Evolutionary conservation across 345 rosid genomes (phyloP), one percentile per base, ranked within the genome.

Genomic region (Acer campestre): DNA sequence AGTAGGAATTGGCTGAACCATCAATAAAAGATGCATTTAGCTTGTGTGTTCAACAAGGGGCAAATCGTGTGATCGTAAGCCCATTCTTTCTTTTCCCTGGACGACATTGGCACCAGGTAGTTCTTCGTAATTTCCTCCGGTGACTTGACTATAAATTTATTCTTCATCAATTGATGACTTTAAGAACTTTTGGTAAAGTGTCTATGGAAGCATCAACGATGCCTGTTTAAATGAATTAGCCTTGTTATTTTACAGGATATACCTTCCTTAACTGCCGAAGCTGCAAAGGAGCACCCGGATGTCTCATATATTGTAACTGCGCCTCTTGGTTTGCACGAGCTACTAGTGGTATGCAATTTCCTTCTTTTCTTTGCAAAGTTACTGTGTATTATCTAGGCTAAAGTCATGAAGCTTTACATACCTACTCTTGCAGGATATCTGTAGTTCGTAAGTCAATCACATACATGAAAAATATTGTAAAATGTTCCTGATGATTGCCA

Each of bases 31-130:
- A 89, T 82, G 98, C 98, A 46, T 94, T 90, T 73, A 80, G 82
- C 81, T 84, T 75, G 44, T 96, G 99, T 74, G 90, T 96, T 80
- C 82, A 49, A 80, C 85, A 82, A 86, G 99, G 99, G 17, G 97
- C 94, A 0, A 80, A 70, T 78, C 94, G 95, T 20, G 94, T 96
- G 71, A 90, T 96, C 73, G 90, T 96, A 48, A 90, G 93, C 83
- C 98, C 99, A 2, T 96, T 94, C 84, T 96, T 95, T 78, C 90
- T 95, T 69, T 92, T 91, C 78, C 98, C 97, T 0, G 99, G 99
- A 75, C 86, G 97, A 77, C 98, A 95, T 63, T 95, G 99, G 99
- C 85, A 90, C 82, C 87, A 85, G 97, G 98, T 95, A 84, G 9
- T 48, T 84, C 69, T 67, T 80, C 71, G 44, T 49, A 12, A 40